phyloP scores from a whole-genome alignment of 169 alveolate species.

The Plasmodium blacklocki region DNA sequence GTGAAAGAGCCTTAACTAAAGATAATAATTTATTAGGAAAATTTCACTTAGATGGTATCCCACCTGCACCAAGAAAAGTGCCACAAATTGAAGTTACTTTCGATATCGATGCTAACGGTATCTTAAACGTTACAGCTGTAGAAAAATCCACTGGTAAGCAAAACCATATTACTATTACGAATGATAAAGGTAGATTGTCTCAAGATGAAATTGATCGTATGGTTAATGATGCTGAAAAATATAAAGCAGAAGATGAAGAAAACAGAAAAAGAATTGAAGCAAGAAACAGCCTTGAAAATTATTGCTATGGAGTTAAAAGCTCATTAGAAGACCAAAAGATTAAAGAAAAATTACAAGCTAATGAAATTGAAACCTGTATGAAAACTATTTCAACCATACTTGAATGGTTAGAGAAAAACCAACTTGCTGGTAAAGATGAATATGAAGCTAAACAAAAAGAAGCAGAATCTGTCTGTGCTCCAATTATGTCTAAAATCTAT shows the following conservation, averaged over 20 bases:
- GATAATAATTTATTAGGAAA: slow-evolving; percentile 97
- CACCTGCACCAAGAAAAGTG: slow-evolving; percentile 99
- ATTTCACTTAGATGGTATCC: slow-evolving; percentile 97
- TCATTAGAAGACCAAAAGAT: slow-evolving; percentile 93
- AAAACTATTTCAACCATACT: slow-evolving; percentile 91
- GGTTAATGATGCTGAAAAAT: slow-evolving; percentile 98
- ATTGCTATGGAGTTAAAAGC: slow-evolving; percentile 94
- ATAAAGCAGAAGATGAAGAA: slow-evolving; percentile 95
- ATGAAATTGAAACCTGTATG: slow-evolving; percentile 91
- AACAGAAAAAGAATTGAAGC: slow-evolving; percentile 93
- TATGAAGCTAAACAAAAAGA: slow-evolving; percentile 96
- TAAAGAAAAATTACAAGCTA: slow-evolving; percentile 93
- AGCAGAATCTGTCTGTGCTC: slow-evolving; percentile 95
- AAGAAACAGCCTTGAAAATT: slow-evolving; percentile 94
- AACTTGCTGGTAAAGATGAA: slow-evolving; percentile 94
- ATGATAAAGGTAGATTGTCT: slow-evolving; percentile 96
- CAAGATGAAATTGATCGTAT: slow-evolving; percentile 96
- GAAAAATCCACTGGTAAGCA: slow-evolving; percentile 96
- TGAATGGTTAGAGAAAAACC: slow-evolving; percentile 96
- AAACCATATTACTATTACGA: slow-evolving; percentile 96
- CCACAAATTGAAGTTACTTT: slow-evolving; percentile 98
- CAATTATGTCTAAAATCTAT: slow-evolving; percentile 94
- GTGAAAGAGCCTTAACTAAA: slow-evolving; percentile 97
- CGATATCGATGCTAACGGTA: slow-evolving; percentile 98
- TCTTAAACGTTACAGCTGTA: slow-evolving; percentile 96